Conservation (phyloP, 1,284 basidiomycete species). For the Fistulina hepatica region DNA sequence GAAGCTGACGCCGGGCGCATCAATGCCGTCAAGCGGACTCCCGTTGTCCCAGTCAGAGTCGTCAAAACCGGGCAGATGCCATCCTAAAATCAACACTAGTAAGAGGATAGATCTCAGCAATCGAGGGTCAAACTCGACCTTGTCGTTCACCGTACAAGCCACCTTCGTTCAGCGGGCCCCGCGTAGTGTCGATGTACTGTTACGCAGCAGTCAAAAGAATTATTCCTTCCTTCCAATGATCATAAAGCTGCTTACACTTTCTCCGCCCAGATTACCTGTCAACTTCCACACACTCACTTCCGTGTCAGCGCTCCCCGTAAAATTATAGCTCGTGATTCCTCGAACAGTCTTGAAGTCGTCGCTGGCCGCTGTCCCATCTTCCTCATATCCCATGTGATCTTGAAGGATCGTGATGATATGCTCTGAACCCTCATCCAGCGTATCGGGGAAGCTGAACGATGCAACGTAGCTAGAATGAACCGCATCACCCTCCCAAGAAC, state of each 20-base stretch:
- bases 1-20: slow-evolving; percentile 34
- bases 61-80: slow-evolving; percentile 43
- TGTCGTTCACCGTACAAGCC: slow-evolving; percentile 37
- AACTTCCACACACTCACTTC: slow-evolving; percentile 34
- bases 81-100: slow-evolving; percentile 17
- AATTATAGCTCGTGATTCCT: slow-evolving; percentile 34
- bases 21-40: slow-evolving; percentile 29
- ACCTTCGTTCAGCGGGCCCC: slow-evolving; percentile 40
- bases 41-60: slow-evolving; percentile 32
- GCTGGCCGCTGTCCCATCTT: slow-evolving; percentile 29
- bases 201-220: not conserved
- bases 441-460: slow-evolving; percentile 26
- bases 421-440: slow-evolving; percentile 20
- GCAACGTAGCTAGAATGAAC: slow-evolving; percentile 23
- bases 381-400: slow-evolving; percentile 29
- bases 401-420: slow-evolving; percentile 34
- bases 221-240: slow-evolving; percentile 10
- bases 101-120: not conserved
- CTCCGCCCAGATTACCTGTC: slow-evolving; percentile 37
- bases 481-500: slow-evolving; percentile 35
- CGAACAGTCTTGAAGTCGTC: slow-evolving; percentile 35
- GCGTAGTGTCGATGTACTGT: slow-evolving; percentile 29
- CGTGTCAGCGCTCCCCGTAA: slow-evolving; percentile 28
- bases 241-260: slow-evolving; percentile 21
- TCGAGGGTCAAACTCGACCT: slow-evolving; percentile 18